phyloP scores from a whole-genome alignment of 2,329 filamentous ascomycete species.

The Cytospora chrysosperma region DNA sequence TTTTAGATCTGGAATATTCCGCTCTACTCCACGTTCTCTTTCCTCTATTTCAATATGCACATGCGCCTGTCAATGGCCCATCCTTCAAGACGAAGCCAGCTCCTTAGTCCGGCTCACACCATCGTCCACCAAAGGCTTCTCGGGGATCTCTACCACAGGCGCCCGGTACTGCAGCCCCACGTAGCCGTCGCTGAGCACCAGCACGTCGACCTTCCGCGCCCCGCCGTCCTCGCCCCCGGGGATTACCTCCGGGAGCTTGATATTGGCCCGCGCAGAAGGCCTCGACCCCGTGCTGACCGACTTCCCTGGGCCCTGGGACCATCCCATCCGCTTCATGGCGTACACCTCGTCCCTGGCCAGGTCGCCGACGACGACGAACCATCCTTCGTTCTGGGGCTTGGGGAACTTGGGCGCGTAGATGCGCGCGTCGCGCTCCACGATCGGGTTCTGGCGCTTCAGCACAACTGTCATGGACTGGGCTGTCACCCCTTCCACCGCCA shows the following conservation, averaged over 20 bases:
- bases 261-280: constrained; percentile 53
- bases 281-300: constrained; percentile 42
- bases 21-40: background rate
- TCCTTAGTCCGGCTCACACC: constrained; percentile 46
- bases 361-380: constrained; percentile 78
- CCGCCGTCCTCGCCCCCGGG: constrained; percentile 35
- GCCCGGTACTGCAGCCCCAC: constrained; percentile 65
- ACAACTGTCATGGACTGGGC: constrained; percentile 62
- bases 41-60: background rate
- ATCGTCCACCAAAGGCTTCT: constrained; percentile 47
- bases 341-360: constrained; percentile 70
- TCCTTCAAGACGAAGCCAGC: constrained; percentile 18
- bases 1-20: background rate
- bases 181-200: constrained; percentile 85
- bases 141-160: constrained; percentile 52
- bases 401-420: constrained; percentile 89
- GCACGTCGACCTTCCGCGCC: constrained; percentile 66
- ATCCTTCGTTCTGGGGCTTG: constrained; percentile 92
- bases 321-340: constrained; percentile 82
- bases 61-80: background rate
- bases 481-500: constrained; percentile 61
- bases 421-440: constrained; percentile 64
- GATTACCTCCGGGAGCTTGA: constrained; percentile 57
- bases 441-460: constrained; percentile 65
- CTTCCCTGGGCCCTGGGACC: constrained; percentile 44